Conservation (phyloP, 2,329 filamentous ascomycete species). For the Apiospora phragmitis region DNA sequence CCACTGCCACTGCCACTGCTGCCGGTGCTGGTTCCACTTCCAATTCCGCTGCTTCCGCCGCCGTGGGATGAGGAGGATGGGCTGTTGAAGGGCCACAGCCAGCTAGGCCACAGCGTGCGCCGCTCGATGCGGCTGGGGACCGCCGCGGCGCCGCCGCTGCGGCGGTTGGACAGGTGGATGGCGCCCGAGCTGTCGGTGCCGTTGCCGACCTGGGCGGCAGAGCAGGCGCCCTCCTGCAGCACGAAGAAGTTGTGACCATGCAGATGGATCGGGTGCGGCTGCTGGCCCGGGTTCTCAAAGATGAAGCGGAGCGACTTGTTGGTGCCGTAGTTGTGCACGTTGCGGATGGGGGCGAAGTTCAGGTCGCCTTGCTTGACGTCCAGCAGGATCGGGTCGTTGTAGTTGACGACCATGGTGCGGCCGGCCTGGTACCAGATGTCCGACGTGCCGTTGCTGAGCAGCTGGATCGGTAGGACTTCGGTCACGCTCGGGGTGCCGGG, state of each 20-base stretch:
- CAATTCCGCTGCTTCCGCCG: background rate
- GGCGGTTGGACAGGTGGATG: background rate
- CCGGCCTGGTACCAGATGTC: constrained; percentile 22
- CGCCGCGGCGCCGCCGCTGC: background rate
- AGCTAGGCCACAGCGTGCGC: background rate
- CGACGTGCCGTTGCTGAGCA: constrained; percentile 20
- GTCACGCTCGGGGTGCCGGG: constrained; percentile 17
- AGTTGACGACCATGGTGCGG: constrained; percentile 22
- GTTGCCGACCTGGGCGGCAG: constrained; percentile 16
- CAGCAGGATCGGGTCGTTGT: constrained; percentile 23
- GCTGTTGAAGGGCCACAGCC: background rate
- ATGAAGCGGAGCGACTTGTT: constrained; percentile 31
- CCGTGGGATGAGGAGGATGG: background rate
- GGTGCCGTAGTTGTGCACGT: constrained; percentile 21
- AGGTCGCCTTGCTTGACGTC: constrained; percentile 17
- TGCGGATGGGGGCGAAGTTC: constrained; percentile 18
- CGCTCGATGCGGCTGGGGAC: background rate
- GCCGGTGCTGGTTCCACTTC: background rate
- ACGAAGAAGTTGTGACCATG: constrained; percentile 53
- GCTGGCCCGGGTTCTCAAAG: constrained; percentile 26
- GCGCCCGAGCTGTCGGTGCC: background rate
- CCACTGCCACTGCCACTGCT: background rate
- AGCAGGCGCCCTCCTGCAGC: constrained; percentile 32
- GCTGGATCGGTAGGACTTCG: constrained; percentile 20
- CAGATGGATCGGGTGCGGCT: constrained; percentile 47